A percentile compares a stretch with the other conserved stretches of the same genome.
Evolutionary conservation across 2,329 filamentous ascomycete species (phyloP).

Genomic region (Aspergillus pseudoterreus): DNA sequence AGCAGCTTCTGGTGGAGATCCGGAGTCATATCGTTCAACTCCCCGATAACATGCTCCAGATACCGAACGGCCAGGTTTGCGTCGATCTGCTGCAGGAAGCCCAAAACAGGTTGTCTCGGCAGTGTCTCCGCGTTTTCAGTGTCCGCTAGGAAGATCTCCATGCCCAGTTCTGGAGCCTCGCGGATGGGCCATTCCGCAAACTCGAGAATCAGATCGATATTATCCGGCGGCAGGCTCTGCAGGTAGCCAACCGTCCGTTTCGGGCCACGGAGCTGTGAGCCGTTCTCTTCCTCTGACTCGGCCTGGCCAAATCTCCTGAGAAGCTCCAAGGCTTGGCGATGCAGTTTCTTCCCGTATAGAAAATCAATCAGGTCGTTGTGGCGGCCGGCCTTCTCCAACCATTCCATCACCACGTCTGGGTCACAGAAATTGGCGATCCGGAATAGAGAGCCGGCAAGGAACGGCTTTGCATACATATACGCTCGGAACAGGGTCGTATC

Average conservation of each 20-base stretch:
- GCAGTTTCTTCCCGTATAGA: slow-evolving; percentile 89
- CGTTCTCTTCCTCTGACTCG: slow-evolving; percentile 34
- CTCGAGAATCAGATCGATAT: slow-evolving; percentile 87
- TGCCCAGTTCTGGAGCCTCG: slow-evolving; percentile 68
- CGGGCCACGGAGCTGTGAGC: slow-evolving; percentile 68
- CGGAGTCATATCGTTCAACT: slow-evolving; percentile 77
- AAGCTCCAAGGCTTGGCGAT: slow-evolving; percentile 79
- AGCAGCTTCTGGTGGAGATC: slow-evolving; percentile 85
- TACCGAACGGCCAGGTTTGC: slow-evolving; percentile 71
- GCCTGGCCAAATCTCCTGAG: slow-evolving; percentile 74
- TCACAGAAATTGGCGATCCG: slow-evolving; percentile 97
- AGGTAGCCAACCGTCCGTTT: slow-evolving; percentile 82
- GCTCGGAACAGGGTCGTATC: slow-evolving; percentile 93
- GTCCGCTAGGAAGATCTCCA: slow-evolving; percentile 91
- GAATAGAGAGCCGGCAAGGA: slow-evolving; percentile 83
- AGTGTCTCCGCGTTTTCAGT: slow-evolving; percentile 92
- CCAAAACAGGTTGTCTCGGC: slow-evolving; percentile 70
- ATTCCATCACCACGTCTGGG: slow-evolving; percentile 89
- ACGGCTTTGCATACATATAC: slow-evolving; percentile 88
- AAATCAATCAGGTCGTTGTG: slow-evolving; percentile 98
- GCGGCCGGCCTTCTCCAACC: slow-evolving; percentile 78
- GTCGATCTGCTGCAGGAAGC: slow-evolving; percentile 70
- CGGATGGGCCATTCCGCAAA: slow-evolving; percentile 85
- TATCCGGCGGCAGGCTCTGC: slow-evolving; percentile 80
- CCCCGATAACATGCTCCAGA: slow-evolving; percentile 83